Percentiles rank a stretch among this genome's conserved stretches.
phyloP scores from a whole-genome alignment of 768 basidiomycete genomes.

The Mycena vulgaris region DNA sequence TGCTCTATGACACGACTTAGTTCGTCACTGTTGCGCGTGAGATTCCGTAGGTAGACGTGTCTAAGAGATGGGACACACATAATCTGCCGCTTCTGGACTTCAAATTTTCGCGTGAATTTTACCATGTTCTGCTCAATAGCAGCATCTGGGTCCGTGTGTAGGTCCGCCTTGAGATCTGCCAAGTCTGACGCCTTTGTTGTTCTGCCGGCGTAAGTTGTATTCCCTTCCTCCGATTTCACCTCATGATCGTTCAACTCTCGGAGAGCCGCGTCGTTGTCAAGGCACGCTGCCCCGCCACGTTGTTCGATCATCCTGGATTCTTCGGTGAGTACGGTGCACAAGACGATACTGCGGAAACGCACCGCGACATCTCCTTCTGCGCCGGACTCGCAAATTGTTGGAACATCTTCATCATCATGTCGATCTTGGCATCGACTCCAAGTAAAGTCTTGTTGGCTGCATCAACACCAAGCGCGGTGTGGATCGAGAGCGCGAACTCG shows the following conservation, averaged over 20 bases:
- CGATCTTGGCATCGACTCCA: slow-evolving; percentile 34
- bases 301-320: slow-evolving; percentile 34
- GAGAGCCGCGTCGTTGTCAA: slow-evolving; percentile 43
- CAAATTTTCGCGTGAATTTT: slow-evolving; percentile 51
- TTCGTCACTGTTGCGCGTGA: slow-evolving; percentile 37
- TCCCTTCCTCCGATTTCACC: slow-evolving; percentile 12
- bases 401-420: slow-evolving; percentile 45
- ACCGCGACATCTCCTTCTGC: slow-evolving; percentile 43
- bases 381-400: slow-evolving; percentile 40
- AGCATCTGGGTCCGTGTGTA: slow-evolving; percentile 43
- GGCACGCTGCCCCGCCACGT: slow-evolving; percentile 42
- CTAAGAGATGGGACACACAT: slow-evolving; percentile 19
- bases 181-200: slow-evolving; percentile 8
- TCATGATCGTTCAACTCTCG: slow-evolving; percentile 40
- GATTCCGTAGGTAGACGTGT: too few species aligned
- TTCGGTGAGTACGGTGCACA: neutral
- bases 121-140: slow-evolving; percentile 47
- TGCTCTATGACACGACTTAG: slow-evolving; percentile 42
- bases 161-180: slow-evolving; percentile 40
- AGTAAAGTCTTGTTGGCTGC: slow-evolving; percentile 21
- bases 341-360: neutral
- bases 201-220: neutral
- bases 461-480: slow-evolving; percentile 45
- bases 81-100: slow-evolving; percentile 48
- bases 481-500: slow-evolving; percentile 46